phyloP scores from a whole-genome alignment of 495 filamentous ascomycete genomes.

The Podospora tetraspora region DNA sequence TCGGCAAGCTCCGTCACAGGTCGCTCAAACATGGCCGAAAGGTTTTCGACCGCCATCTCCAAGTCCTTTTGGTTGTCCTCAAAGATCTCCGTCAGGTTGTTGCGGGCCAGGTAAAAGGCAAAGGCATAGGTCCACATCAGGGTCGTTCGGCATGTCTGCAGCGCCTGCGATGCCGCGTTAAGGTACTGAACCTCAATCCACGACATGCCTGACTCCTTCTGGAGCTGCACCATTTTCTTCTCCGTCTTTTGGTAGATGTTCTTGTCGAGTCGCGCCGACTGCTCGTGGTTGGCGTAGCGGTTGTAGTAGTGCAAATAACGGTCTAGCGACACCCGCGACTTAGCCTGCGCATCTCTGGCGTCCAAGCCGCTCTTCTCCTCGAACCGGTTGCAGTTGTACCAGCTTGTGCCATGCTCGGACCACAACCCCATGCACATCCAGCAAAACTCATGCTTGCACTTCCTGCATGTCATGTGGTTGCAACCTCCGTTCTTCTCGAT shows the following conservation, averaged over 20 bases:
- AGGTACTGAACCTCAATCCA: slow-evolving; percentile 99
- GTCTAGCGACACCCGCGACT: slow-evolving; percentile 81
- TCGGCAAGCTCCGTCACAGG: slow-evolving; percentile 74
- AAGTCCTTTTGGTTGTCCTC: slow-evolving; percentile 98
- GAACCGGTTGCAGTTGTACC: slow-evolving; percentile 98
- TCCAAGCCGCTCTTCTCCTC: slow-evolving; percentile 92
- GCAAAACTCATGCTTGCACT: slow-evolving; percentile 98
- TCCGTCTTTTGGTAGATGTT: slow-evolving; percentile 94
- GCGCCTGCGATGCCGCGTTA: slow-evolving; percentile 81
- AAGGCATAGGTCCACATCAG: slow-evolving; percentile 99
- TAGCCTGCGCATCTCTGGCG: slow-evolving; percentile 83
- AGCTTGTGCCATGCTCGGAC: slow-evolving; percentile 98
- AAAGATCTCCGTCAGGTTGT: slow-evolving; percentile 95
- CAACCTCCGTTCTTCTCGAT: slow-evolving; percentile 99
- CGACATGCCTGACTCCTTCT: slow-evolving; percentile 87
- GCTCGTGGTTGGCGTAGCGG: slow-evolving; percentile 96
- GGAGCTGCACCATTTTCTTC: slow-evolving; percentile 96
- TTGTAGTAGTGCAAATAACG: slow-evolving; percentile 98
- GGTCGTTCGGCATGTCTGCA: slow-evolving; percentile 94
- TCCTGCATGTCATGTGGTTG: slow-evolving; percentile 99
- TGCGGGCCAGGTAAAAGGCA: slow-evolving; percentile 89
- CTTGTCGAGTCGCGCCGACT: slow-evolving; percentile 93
- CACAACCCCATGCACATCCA: slow-evolving; percentile 99
- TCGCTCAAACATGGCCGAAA: slow-evolving; percentile 98
- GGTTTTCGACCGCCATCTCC: slow-evolving; percentile 89